Evolutionary conservation across 75 land plant species (phyloP), one percentile per base, ranked within the genome.

Genomic region (Cupressus sempervirens): DNA sequence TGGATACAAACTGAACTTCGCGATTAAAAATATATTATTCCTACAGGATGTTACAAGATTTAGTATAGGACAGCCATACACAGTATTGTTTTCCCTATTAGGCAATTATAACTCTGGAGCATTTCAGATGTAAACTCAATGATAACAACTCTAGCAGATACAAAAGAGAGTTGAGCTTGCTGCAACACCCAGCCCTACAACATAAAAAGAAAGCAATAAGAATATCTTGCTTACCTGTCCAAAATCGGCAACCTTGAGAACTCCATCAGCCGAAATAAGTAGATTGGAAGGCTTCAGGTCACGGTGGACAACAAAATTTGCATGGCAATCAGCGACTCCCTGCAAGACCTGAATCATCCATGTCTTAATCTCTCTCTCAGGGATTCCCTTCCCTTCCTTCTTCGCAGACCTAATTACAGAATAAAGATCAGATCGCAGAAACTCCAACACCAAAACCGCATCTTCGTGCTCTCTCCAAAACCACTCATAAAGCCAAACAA

Each of bases 261-360:
- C 86, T 26, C 99, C 99, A 86, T 91, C 91, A 18, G 87, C 91
- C 6, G 93, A 90, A 36, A 96, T 86, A 86, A 97, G 76, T 87
- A 97, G 84, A 89, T 97, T 97, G 1, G 93, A 83, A 2, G 98
- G 99, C 89, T 96, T 97, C 85, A 97, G 88, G 86, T 97, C 99
- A 82, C 98, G 84, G 86, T 97, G 98, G 20, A 93, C 89, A 23
- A 96, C 87, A 53, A 67, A 85, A 58, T 83, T 91, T 73, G 88
- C 53, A 76, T 96, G 99, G 81, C 98, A 97, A 18, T 92, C 93
- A 20, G 94, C 94, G 1, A 97, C 89, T 20, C 96, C 99, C 2
- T 82, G 34, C 62, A 97, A 86, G 67, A 97, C 85, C 94, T 94
- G 96, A 2, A 96, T n/a, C 93, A 93, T 92, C 99, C 98, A 97